These are phyloP conservation scores for Aspergillus fructus DNA, from an alignment of 2,329 filamentous ascomycete species.

Conservation along the genomic window DNA sequence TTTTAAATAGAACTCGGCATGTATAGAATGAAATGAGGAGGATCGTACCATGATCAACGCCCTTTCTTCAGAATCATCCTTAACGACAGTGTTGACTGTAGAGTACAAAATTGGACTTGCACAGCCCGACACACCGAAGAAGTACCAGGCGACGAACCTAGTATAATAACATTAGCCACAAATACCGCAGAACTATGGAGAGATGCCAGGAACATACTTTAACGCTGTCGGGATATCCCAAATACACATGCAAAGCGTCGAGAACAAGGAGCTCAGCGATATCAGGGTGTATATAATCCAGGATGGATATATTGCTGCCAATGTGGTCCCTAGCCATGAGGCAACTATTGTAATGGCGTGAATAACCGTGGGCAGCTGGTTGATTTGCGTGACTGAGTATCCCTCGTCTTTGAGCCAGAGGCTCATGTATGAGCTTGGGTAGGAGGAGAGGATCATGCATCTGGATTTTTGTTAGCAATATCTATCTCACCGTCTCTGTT, in stretches of 20 bases:
- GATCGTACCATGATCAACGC: slow-evolving; percentile 32
- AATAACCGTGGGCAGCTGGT: slow-evolving; percentile 51
- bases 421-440: slow-evolving; percentile 50
- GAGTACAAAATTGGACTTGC: slow-evolving; percentile 46
- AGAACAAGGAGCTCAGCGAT: slow-evolving; percentile 43
- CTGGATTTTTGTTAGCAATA: slow-evolving; percentile 20
- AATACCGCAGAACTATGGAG: not conserved
- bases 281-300: slow-evolving; percentile 51
- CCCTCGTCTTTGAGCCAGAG: slow-evolving; percentile 54
- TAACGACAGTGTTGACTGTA: slow-evolving; percentile 45
- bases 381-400: slow-evolving; percentile 51
- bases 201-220: slow-evolving; percentile 35
- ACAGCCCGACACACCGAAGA: slow-evolving; percentile 42
- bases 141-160: slow-evolving; percentile 46
- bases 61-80: slow-evolving; percentile 40
- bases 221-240: slow-evolving; percentile 52
- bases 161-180: not conserved
- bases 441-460: slow-evolving; percentile 48
- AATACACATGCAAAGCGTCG: slow-evolving; percentile 48
- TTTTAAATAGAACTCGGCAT: not conserved
- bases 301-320: slow-evolving; percentile 52
- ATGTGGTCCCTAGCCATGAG: slow-evolving; percentile 51
- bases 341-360: slow-evolving; percentile 51
- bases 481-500: not conserved
- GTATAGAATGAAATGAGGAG: not conserved